A percentile compares a stretch with the other conserved stretches of the same genome.
Conservation (phyloP, 345 rosid genomes). For the Nephelium lappaceum region DNA sequence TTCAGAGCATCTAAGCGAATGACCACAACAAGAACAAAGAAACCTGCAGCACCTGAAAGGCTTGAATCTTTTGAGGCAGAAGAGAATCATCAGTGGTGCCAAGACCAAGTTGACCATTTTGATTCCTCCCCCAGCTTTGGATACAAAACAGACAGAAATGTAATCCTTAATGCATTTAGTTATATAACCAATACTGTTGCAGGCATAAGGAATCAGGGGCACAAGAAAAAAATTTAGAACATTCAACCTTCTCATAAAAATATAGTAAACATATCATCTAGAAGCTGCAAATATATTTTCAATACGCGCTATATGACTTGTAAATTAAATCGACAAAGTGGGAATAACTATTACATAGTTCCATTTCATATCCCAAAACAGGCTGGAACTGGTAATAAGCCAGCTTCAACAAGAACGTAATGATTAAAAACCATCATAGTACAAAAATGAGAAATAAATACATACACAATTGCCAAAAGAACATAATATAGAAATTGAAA, state of each 20-base stretch:
- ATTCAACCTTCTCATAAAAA: neutral
- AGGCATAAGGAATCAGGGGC: neutral
- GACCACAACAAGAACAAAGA: neutral
- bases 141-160: constrained; percentile 13
- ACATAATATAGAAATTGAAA: neutral
- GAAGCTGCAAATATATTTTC: neutral
- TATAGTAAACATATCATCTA: neutral
- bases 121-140: constrained; percentile 98
- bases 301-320: neutral
- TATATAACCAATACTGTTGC: neutral
- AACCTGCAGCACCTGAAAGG: constrained; percentile 65
- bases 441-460: neutral
- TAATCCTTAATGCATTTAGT: constrained; percentile 8
- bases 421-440: neutral
- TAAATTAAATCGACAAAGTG: neutral
- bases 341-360: neutral
- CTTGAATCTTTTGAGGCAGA: constrained; percentile 85
- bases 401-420: neutral
- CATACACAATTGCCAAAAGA: neutral
- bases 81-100: constrained; percentile 86
- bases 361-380: neutral
- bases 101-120: constrained; percentile 99
- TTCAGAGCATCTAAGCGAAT: constrained; percentile 13
- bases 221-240: neutral
- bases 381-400: neutral